Evolutionary conservation across 2,329 filamentous ascomycete species (phyloP).

Genomic region (Acrocalymma vagum): DNA sequence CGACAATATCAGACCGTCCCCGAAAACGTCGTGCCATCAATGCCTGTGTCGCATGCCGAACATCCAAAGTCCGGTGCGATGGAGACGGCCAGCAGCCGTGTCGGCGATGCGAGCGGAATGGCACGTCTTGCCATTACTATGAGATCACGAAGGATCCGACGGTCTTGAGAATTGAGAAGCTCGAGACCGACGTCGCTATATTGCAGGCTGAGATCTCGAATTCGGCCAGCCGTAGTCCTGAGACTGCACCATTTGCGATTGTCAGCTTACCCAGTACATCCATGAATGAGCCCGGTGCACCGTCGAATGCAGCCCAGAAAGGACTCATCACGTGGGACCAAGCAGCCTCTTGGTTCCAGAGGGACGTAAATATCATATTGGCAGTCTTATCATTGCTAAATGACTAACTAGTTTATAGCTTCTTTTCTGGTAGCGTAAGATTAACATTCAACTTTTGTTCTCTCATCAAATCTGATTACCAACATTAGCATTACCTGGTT

Average conservation of each 20-base stretch:
- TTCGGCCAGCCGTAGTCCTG: background rate
- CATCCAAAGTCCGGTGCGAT: constrained; percentile 44
- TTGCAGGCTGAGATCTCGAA: constrained; percentile 23
- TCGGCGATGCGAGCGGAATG: constrained; percentile 36
- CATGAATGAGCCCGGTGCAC: constrained; percentile 6
- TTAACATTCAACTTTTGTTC: too few species aligned
- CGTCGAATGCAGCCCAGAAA: constrained; percentile 29
- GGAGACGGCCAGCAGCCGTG: constrained; percentile 40
- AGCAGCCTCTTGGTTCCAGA: constrained; percentile 34
- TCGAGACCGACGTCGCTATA: constrained; percentile 31
- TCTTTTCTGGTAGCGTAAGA: constrained; percentile 41
- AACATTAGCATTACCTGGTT: constrained; percentile 55
- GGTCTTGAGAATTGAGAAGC: constrained; percentile 31
- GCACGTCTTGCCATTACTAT: constrained; percentile 32
- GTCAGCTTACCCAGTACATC: too few species aligned
- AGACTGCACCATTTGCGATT: constrained; percentile 2
- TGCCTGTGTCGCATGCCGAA: constrained; percentile 38
- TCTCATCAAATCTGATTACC: background rate
- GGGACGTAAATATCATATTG: constrained; percentile 10
- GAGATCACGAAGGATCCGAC: constrained; percentile 35
- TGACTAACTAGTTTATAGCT: constrained; percentile 23
- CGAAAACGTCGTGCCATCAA: constrained; percentile 45
- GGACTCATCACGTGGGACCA: constrained; percentile 36
- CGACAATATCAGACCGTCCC: constrained; percentile 21
- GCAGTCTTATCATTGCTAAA: background rate